Conservation (phyloP, 495 filamentous ascomycete species). For the Melanomma pulvis-pyrius region DNA sequence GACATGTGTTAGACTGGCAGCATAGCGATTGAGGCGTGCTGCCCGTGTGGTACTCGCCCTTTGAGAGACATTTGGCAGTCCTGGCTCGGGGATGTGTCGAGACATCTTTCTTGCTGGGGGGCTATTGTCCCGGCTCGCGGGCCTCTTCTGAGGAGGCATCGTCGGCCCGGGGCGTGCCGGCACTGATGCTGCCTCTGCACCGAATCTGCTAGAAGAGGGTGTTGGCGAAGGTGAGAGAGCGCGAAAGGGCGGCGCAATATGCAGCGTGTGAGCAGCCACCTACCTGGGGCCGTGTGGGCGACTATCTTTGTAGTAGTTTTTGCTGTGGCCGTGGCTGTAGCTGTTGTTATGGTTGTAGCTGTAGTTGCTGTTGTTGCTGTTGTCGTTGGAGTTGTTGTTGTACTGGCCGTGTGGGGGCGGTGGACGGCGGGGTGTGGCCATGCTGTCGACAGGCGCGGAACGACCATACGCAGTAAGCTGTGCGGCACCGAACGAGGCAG, state of each 20-base stretch:
- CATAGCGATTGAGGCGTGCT: no score
- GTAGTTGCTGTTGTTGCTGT: no score
- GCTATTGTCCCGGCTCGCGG: neutral
- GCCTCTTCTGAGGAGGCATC: neutral
- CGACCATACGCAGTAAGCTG: no score
- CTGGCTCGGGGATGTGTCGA: no score
- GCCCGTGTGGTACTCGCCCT: no score
- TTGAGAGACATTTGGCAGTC: no score
- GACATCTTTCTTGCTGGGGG: neutral
- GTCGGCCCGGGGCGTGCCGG: neutral
- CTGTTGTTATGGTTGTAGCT: neutral
- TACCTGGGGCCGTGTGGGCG: neutral
- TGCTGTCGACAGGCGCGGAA: no score
- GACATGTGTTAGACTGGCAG: no score
- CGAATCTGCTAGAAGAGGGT: neutral
- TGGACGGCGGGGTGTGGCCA: neutral
- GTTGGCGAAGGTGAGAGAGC: neutral
- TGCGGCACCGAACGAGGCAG: no score
- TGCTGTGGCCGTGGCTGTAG: neutral
- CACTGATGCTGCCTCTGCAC: neutral
- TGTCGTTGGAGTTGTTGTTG: neutral
- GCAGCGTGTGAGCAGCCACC: no score
- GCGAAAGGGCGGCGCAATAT: neutral
- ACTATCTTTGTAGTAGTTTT: neutral
- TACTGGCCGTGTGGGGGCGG: neutral